These are phyloP conservation scores for Cochliopodium minus DNA, from an alignment of 208 protist genomes.

Conservation along the genomic window DNA sequence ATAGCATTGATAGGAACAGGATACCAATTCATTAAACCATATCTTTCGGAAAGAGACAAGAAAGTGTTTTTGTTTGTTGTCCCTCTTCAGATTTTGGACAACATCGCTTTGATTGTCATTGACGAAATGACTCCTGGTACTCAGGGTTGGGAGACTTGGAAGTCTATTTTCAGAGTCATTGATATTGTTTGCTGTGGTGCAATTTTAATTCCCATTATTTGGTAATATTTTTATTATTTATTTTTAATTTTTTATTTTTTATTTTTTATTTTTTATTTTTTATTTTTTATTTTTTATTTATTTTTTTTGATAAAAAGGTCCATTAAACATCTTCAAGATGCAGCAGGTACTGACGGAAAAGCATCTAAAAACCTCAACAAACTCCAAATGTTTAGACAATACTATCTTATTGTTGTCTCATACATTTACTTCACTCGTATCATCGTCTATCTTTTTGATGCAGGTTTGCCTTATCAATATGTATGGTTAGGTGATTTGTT, in stretches of 20 bases:
- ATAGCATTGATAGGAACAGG: too few species aligned
- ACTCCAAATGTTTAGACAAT: slow-evolving; percentile 44
- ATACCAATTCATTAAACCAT: slow-evolving; percentile 49
- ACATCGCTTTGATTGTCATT: slow-evolving; percentile 44
- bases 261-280: too few species aligned
- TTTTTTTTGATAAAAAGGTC: too few species aligned
- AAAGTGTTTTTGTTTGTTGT: slow-evolving; percentile 43
- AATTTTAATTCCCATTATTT: slow-evolving; percentile 48
- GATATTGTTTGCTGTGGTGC: slow-evolving; percentile 56
- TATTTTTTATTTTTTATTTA: too few species aligned
- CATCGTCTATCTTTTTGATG: slow-evolving; percentile 35
- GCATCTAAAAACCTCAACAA: slow-evolving; percentile 30
- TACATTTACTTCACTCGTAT: slow-evolving; percentile 64
- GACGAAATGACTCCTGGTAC: slow-evolving; percentile 43
- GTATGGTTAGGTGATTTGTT: too few species aligned
- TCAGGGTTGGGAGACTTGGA: slow-evolving; percentile 33
- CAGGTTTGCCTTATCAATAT: slow-evolving; percentile 33
- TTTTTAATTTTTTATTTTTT: too few species aligned
- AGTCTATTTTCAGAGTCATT: slow-evolving; percentile 24
- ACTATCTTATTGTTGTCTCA: slow-evolving; percentile 47
- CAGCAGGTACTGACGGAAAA: slow-evolving; percentile 23
- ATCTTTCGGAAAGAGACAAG: slow-evolving; percentile 40
- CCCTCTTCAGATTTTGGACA: slow-evolving; percentile 45
- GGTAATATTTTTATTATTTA: too few species aligned
- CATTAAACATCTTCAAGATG: too few species aligned